Evolutionary conservation across 2,329 filamentous ascomycete species (phyloP), one percentile per base, ranked within the genome.

Genomic region (Pseudogymnoascus verrucosus): DNA sequence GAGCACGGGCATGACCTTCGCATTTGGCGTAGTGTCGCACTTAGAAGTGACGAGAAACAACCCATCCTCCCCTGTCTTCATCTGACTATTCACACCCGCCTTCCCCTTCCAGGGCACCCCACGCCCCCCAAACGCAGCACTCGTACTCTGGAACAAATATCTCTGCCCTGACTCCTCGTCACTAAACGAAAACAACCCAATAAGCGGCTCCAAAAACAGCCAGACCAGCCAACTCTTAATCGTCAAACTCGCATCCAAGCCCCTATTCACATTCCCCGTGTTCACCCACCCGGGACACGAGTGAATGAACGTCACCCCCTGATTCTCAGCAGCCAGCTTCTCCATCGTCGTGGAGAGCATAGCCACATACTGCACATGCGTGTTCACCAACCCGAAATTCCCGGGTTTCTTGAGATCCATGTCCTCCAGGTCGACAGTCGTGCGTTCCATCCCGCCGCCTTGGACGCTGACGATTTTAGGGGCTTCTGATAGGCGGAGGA

Each of bases 381-480:
- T 68, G 0, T 72, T 76, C 34, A 51, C 69, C 68, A 74, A 69
- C 65, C 68, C 73, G 67, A 73, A 71, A 62, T 71, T 75, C 61
- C 68, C 64, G n/a, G 67, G 64, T 40, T 67, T 64, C 34, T 60
- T 76, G 62, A 68, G 72, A 40, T 77, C 76, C 28, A 82, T 74
- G 64, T 84, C 78, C 42, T 78, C 71, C 0, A 75, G 71, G 26
- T 85, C 71, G 11, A 66, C 26, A 5, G 4, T 60, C 16, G 19
- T 59, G 6, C 79, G 79, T 73, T 86, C 84, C 16, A 76, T 75
- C n/a, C 79, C 79, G 4, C 76, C 83, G 0, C 76, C 79, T 0
- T 82, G 71, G 12, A 86, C 79, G 14, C 74, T 79, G 28, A 86
- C 77, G n/a, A 85, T 81, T 8, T 82, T 79, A 0, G 79, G 77